These are phyloP conservation scores for Raphanus raphanistrum DNA, from an alignment of 345 rosid species.

Conservation along the genomic window DNA sequence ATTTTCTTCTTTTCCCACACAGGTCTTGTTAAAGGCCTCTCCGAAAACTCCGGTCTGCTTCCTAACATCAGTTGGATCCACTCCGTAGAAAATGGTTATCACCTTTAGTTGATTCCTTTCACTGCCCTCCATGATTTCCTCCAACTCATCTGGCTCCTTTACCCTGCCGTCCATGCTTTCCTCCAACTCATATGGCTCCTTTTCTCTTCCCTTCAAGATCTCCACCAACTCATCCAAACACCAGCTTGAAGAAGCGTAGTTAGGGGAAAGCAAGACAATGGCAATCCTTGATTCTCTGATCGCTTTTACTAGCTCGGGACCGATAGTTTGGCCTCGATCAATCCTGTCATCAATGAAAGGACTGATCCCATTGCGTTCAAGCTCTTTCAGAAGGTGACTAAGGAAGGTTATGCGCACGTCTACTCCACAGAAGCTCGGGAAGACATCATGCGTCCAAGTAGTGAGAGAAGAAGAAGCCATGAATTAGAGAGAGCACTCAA, in stretches of 20 bases:
- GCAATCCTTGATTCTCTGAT: not conserved
- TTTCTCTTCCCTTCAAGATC: not conserved
- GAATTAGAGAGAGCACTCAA: not conserved
- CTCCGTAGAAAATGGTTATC: not conserved
- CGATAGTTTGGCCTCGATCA: not conserved
- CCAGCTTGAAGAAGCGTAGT: constrained; percentile 2
- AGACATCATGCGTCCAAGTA: not conserved
- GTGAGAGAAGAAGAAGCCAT: not conserved
- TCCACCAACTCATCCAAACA: not conserved
- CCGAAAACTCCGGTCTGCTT: not conserved
- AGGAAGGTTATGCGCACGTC: not conserved
- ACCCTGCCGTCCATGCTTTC: not conserved
- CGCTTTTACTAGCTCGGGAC: not conserved
- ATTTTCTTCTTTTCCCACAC: not conserved
- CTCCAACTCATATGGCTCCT: not conserved
- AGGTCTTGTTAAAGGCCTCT: not conserved
- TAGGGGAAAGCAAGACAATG: not conserved
- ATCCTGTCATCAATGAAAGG: not conserved
- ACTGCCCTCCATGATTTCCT: not conserved
- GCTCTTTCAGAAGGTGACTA: not conserved
- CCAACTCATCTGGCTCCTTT: not conserved
- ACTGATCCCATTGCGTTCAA: not conserved
- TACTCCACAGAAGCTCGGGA: not conserved
- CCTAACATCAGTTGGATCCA: not conserved
- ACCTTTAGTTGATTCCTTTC: not conserved